Evolutionary conservation across 805 yeast genomes (phyloP), one percentile per base, ranked within the genome.

Genomic region (Teunomyces cretensis): DNA sequence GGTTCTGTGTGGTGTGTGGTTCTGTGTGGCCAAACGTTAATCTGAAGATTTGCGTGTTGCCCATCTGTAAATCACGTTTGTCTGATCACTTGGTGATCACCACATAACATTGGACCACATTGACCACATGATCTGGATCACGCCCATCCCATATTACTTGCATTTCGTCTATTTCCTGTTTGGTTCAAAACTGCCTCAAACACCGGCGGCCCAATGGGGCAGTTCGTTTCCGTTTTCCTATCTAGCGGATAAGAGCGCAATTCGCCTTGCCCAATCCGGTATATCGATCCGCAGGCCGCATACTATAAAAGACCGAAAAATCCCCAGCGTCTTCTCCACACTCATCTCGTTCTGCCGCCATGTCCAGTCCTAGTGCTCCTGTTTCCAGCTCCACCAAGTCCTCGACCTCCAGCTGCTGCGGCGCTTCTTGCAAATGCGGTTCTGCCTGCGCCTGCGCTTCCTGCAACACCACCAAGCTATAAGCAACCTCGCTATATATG

Each of bases 381-480:
- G 28, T 19, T 35, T 35, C 48, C 36, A 40, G 45, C 32, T 32
- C 50, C 11, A 41, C 50, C 40, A 54, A 51, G 54, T 32, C 35
- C 16, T 32, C 62, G 19, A 44, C 57, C 33, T 50, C 60, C 27
- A 45, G 56, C 27, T 69, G 75, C 45, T 67, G 73, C 41, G 71
- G 70, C 3, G 46, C 68, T 26, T 50, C 62, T 33, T 70, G 76
- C 57, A 70, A 70, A 52, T 71, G 76, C 52, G 75, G 75, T 12
- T 63, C 74, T 15, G 46, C 57, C 4, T 71, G 76, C 48, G 51
- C 62, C 30, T 70, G 76, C 51, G 58, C 64, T 9, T 67, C 74
- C 9, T 70, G 75, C 53, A 70, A 70, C 59, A 70, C 74, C 50
- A 68, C 74, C 43, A 70, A 68, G 45, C 68, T 70, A 51, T 69